Percentiles rank a stretch among this genome's conserved stretches.
Conservation (phyloP, 2,329 filamentous ascomycete species). For the Neospermospora avenae region DNA sequence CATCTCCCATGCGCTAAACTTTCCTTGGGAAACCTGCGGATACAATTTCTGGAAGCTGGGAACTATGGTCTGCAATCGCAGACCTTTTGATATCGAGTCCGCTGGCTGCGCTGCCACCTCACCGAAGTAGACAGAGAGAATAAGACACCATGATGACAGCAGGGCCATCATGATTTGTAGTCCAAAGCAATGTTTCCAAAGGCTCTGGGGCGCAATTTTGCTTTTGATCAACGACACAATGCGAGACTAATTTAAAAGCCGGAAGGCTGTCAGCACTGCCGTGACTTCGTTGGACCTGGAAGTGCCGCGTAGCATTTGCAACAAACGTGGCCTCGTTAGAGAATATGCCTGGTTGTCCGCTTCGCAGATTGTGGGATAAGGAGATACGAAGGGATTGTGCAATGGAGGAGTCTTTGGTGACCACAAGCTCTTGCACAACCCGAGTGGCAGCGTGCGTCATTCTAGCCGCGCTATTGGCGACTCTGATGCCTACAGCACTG, state of each 20-base stretch:
- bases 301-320: conserved; percentile 1
- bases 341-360: conserved; percentile 9
- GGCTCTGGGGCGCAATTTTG: neutral
- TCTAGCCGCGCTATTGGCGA: conserved; percentile 1
- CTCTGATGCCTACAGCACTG: neutral
- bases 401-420: no score
- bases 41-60: conserved; percentile 20
- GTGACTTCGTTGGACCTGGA: neutral
- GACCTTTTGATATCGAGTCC: conserved; percentile 8
- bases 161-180: neutral
- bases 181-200: neutral
- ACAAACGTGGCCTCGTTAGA: conserved; percentile 13
- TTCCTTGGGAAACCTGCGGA: conserved; percentile 16
- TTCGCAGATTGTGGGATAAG: neutral
- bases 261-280: neutral
- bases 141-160: conserved; percentile 12
- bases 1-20: conserved; percentile 25
- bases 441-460: neutral
- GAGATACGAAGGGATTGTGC: no score
- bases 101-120: neutral
- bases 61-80: conserved; percentile 17
- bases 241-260: neutral
- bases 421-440: neutral
- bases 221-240: neutral
- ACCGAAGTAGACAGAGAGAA: conserved; percentile 11